A percentile compares a stretch with the other conserved stretches of the same genome.
phyloP scores from a whole-genome alignment of 2,329 filamentous ascomycete species.

The Akanthomyces uredinophilus region DNA sequence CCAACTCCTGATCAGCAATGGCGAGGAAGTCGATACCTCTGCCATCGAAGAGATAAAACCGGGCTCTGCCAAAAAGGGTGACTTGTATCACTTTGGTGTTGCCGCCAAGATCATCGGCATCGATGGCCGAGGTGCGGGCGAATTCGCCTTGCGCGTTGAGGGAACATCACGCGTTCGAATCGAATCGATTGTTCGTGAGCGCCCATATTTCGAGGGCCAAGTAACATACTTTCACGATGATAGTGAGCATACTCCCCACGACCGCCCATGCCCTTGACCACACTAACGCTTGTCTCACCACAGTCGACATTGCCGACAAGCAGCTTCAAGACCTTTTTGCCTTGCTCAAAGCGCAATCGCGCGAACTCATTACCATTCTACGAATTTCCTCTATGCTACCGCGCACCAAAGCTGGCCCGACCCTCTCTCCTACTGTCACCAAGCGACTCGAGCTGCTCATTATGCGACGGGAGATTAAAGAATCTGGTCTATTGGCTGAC shows the following conservation, averaged over 20 bases:
- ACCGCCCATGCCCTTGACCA: background rate
- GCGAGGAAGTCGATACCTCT: constrained; percentile 44
- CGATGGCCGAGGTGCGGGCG: constrained; percentile 66
- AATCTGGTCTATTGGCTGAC: constrained; percentile 83
- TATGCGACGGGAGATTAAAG: constrained; percentile 69
- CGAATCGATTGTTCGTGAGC: constrained; percentile 60
- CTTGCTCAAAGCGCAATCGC: constrained; percentile 75
- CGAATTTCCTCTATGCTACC: constrained; percentile 80
- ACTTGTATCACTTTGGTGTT: constrained; percentile 80
- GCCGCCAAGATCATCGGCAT: constrained; percentile 74
- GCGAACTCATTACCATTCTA: constrained; percentile 79
- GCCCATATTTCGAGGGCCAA: constrained; percentile 81
- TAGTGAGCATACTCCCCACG: constrained; percentile 38
- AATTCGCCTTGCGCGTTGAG: constrained; percentile 82
- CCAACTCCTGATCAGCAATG: constrained; percentile 66
- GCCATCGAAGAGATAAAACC: constrained; percentile 48
- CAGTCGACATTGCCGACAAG: constrained; percentile 42
- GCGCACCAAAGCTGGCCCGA: constrained; percentile 56
- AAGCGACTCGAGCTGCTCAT: constrained; percentile 86
- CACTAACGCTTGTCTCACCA: constrained; percentile 4
- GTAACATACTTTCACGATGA: constrained; percentile 67
- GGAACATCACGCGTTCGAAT: constrained; percentile 73
- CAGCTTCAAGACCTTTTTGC: constrained; percentile 68
- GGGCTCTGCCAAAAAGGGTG: constrained; percentile 57
- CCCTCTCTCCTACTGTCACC: constrained; percentile 77